Base-by-base conservation (phyloP, 1,139 yeast species). In the Suhomyces choctaworum region DNA sequence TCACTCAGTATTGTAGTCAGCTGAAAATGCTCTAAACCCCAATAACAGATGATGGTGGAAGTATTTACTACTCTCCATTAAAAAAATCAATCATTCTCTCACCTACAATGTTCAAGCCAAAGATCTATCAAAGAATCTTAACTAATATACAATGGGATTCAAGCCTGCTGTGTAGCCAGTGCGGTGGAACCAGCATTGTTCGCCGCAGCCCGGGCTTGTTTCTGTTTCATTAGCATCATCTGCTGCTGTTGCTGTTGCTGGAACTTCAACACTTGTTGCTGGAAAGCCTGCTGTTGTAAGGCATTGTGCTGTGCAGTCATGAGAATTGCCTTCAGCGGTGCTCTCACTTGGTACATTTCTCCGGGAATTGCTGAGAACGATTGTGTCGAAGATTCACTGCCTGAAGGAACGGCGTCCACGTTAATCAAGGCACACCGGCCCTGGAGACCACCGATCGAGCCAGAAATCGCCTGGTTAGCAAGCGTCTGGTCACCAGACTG, bases 381-480 rank as follows among this genome's bases (percentile, higher is more conserved):
- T 64, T 50, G 88, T 41, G 66, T 73, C 51, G 56, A 55, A 5
- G 63, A 53, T 34, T 59, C 68, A 11, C 48, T 31, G 31, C 48
- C 51, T 22, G 51, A 45, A 5, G 63, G 52, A 8, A 36, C 27
- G 4, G 46, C 44, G 46, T 82, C 89, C 14, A 82, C 75, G 56
- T 82, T 85, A 27, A 82, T 70, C 43, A 84, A 74, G 1, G 89
- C 90, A 40, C 88, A 81, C 41, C 92, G 71, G 9, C 90, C 88
- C 56, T 82, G 85, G 37, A 83, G 65, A 0, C 87, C 85, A 23
- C 90, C 90, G 41, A 80, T 75, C 2, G 85, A 67, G 0, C 76
- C 76, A 3, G 73, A 66, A 29, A 70, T 70, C 5, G 76, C 76
- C 51, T 70, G 76, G 46, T 68, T 70, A 4, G 76, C 76, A 41